phyloP scores from a whole-genome alignment of 176 grass and related monocot species.

The Triticum timopheevii region DNA sequence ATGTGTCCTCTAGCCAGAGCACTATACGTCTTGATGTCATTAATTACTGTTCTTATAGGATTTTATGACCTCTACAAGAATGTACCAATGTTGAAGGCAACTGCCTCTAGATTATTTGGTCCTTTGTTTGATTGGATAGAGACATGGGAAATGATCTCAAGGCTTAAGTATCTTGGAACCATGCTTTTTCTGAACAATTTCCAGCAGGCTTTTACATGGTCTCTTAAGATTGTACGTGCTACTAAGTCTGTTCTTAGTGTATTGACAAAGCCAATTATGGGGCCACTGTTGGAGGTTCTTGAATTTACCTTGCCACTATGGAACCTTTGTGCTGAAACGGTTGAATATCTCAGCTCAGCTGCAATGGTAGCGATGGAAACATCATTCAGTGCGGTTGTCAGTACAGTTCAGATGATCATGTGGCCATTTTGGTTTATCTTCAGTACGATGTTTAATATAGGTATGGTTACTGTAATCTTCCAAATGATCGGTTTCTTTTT shows the following conservation, averaged over 20 bases:
- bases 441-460: slow-evolving; percentile 53
- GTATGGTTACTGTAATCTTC: slow-evolving; percentile 47
- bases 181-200: slow-evolving; percentile 99
- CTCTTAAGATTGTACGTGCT: slow-evolving; percentile 71
- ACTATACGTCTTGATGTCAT: slow-evolving; percentile 87
- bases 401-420: slow-evolving; percentile 60
- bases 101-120: slow-evolving; percentile 89
- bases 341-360: slow-evolving; percentile 55
- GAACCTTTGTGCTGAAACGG: slow-evolving; percentile 64
- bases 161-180: slow-evolving; percentile 90
- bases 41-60: slow-evolving; percentile 89
- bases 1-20: slow-evolving; percentile 92
- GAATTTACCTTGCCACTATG: slow-evolving; percentile 76
- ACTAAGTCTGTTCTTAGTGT: slow-evolving; percentile 64
- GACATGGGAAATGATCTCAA: slow-evolving; percentile 98
- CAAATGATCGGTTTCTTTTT: background rate
- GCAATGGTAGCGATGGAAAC: slow-evolving; percentile 51
- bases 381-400: slow-evolving; percentile 56
- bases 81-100: slow-evolving; percentile 92
- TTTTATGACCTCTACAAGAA: slow-evolving; percentile 99
- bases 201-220: slow-evolving; percentile 79
- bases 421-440: slow-evolving; percentile 84
- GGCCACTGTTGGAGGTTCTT: slow-evolving; percentile 75
- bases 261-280: slow-evolving; percentile 73
- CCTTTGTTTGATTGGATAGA: slow-evolving; percentile 99